These are phyloP conservation scores for Colletotrichum costaricense DNA, from an alignment of 2,329 filamentous ascomycete genomes.

Conservation along the genomic window DNA sequence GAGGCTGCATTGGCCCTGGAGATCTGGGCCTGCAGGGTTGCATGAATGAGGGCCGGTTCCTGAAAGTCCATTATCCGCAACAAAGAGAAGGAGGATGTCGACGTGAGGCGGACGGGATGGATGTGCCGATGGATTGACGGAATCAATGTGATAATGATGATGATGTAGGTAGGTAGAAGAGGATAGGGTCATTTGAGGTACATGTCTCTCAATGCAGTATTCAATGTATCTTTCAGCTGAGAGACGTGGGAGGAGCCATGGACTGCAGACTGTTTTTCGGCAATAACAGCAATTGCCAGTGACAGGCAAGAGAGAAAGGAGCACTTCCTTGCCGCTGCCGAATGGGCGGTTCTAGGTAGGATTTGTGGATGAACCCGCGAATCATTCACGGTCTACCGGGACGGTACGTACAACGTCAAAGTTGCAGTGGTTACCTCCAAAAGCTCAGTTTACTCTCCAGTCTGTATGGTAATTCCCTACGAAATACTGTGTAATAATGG, in stretches of 20 bases:
- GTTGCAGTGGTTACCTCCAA: background rate
- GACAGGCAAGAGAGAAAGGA: background rate
- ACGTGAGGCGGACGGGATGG: background rate
- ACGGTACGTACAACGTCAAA: background rate
- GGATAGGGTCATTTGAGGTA: too few species aligned
- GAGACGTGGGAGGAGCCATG: background rate
- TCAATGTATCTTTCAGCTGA: background rate
- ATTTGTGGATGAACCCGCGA: slow-evolving; percentile 18
- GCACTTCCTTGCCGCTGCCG: slow-evolving; percentile 7
- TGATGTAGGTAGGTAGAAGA: background rate
- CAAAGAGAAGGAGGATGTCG: background rate
- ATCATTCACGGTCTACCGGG: slow-evolving; percentile 4
- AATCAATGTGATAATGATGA: background rate
- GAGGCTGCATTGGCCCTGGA: slow-evolving; percentile 12
- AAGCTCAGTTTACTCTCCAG: too few species aligned
- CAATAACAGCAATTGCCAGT: background rate
- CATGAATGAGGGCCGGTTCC: background rate
- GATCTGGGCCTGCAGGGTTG: slow-evolving; percentile 9
- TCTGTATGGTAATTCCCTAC: too few species aligned
- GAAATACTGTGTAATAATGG: too few species aligned
- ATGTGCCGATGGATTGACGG: background rate
- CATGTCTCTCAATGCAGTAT: too few species aligned
- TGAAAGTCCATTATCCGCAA: background rate
- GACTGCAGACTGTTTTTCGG: background rate
- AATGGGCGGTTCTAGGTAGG: background rate